These are phyloP conservation scores for Allantophomopsis lycopodina DNA, from an alignment of 2,329 filamentous ascomycete genomes.

Conservation along the genomic window DNA sequence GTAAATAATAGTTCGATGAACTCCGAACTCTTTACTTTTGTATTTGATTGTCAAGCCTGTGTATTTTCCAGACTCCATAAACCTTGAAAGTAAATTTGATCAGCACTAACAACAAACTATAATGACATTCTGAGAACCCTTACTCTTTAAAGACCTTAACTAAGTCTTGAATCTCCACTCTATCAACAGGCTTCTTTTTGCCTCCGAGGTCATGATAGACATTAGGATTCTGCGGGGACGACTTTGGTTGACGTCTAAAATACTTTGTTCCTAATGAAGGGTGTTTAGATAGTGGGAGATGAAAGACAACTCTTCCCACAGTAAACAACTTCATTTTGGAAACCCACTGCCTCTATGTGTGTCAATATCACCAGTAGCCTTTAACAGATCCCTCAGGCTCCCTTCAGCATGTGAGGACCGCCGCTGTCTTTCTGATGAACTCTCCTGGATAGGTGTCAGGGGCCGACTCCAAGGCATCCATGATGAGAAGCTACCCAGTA, in stretches of 20 bases:
- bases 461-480: slow-evolving; percentile 17
- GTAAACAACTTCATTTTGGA: too few species aligned
- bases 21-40: slow-evolving; percentile 4
- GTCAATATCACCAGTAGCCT: slow-evolving; percentile 17
- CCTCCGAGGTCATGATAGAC: too few species aligned
- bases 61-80: slow-evolving; percentile 4
- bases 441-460: slow-evolving; percentile 4
- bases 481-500: slow-evolving; percentile 14
- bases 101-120: background rate
- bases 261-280: too few species aligned
- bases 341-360: slow-evolving; percentile 15
- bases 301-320: too few species aligned
- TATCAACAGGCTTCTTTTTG: too few species aligned
- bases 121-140: background rate
- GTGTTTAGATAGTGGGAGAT: too few species aligned
- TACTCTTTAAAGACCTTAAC: background rate
- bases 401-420: slow-evolving; percentile 36
- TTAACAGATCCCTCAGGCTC: slow-evolving; percentile 38
- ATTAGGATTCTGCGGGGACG: too few species aligned
- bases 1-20: slow-evolving; percentile 8
- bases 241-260: too few species aligned
- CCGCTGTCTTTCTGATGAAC: slow-evolving; percentile 11
- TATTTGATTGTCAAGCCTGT: slow-evolving; percentile 10
- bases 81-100: background rate
- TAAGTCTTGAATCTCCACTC: background rate